These are phyloP conservation scores for Scleroderma bovista DNA, from an alignment of 768 basidiomycete species.

Conservation along the genomic window DNA sequence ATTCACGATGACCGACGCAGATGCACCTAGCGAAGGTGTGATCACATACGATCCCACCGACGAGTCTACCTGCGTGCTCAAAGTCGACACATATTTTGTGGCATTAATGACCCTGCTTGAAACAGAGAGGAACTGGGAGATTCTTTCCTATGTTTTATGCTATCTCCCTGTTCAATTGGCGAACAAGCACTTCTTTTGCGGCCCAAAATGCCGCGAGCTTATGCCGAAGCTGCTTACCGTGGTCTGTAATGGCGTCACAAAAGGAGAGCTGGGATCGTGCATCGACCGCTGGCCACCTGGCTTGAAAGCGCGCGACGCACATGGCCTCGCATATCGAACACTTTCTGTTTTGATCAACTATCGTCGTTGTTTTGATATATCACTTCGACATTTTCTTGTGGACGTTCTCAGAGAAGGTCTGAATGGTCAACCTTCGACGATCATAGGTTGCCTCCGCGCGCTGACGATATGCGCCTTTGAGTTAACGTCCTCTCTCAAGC, in stretches of 20 bases:
- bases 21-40: constrained; percentile 63
- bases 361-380: constrained; percentile 65
- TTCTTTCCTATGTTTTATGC: constrained; percentile 86
- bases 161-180: constrained; percentile 87
- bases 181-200: constrained; percentile 97
- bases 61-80: constrained; percentile 47
- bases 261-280: constrained; percentile 49
- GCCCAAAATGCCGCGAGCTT: constrained; percentile 65
- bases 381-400: constrained; percentile 62
- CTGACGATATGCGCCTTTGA: constrained; percentile 87
- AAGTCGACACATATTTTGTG: constrained; percentile 68
- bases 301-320: constrained; percentile 74
- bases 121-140: constrained; percentile 83
- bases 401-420: constrained; percentile 69
- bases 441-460: constrained; percentile 87
- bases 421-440: constrained; percentile 64
- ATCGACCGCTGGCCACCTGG: constrained; percentile 55
- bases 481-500: constrained; percentile 74
- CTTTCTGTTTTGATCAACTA: constrained; percentile 88
- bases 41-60: constrained; percentile 56
- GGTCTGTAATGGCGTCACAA: constrained; percentile 62
- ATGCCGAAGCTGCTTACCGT: constrained; percentile 58
- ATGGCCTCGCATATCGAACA: constrained; percentile 82
- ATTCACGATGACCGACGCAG: constrained; percentile 48
- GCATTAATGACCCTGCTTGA: constrained; percentile 62